These are phyloP conservation scores for Aspergillus indologenus DNA, from an alignment of 495 filamentous ascomycete species.

Conservation along the genomic window DNA sequence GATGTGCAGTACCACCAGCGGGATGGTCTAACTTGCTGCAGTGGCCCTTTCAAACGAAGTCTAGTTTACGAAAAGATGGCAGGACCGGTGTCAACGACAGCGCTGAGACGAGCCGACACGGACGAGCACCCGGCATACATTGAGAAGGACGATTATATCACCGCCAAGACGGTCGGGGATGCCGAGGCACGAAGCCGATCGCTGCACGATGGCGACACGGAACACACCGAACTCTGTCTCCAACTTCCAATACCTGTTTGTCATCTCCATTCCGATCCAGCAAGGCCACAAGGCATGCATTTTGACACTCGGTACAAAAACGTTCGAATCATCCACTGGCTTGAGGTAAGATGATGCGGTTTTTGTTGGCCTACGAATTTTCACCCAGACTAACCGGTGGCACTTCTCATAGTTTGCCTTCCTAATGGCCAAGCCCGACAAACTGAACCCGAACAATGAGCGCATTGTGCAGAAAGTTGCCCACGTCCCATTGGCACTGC, in stretches of 20 bases:
- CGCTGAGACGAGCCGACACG: neutral
- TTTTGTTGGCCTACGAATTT: neutral
- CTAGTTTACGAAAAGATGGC: constrained; percentile 10
- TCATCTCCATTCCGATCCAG: constrained; percentile 7
- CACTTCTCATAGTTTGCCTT: constrained; percentile 16
- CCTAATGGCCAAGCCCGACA: constrained; percentile 1
- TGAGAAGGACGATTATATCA: neutral
- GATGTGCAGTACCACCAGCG: constrained; percentile 13
- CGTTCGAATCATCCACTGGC: constrained; percentile 14
- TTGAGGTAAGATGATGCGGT: constrained; percentile 9
- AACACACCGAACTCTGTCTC: constrained; percentile 7
- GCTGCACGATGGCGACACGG: neutral
- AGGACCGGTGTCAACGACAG: neutral
- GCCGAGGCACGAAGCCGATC: constrained; percentile 1
- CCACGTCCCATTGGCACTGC: constrained; percentile 10
- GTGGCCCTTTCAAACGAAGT: constrained; percentile 13
- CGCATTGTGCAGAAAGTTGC: constrained; percentile 11
- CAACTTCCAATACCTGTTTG: constrained; percentile 9
- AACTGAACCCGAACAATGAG: neutral
- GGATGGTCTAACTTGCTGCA: constrained; percentile 10
- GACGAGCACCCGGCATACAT: constrained; percentile 4
- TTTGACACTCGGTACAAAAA: constrained; percentile 17
- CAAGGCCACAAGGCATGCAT: constrained; percentile 10
- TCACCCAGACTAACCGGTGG: neutral
- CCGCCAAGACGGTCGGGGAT: neutral